A percentile compares a stretch with the other conserved stretches of the same genome.
Evolutionary conservation across 2,329 filamentous ascomycete species (phyloP).

Genomic region (Chaetomiaceae sp.): DNA sequence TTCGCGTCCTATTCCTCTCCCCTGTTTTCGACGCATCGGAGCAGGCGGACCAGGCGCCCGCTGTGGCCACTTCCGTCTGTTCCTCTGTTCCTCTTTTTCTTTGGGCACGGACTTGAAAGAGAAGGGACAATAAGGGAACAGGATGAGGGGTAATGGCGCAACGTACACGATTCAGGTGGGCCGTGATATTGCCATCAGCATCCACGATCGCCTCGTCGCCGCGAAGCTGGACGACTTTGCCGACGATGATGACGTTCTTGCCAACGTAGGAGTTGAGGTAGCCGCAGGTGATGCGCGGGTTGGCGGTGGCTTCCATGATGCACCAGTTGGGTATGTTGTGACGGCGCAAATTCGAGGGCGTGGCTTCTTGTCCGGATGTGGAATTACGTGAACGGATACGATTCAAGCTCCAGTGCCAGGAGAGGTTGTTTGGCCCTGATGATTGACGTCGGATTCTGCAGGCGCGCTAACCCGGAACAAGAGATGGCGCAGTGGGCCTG

Average conservation of each 20-base stretch:
- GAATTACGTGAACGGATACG: too few species aligned
- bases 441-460: too few species aligned
- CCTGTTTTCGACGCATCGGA: too few species aligned
- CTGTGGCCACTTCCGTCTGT: not conserved
- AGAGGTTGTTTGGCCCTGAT: too few species aligned
- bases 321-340: too few species aligned
- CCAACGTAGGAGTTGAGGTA: constrained; percentile 72
- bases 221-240: constrained; percentile 74
- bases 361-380: too few species aligned
- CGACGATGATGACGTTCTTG: constrained; percentile 75
- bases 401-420: too few species aligned
- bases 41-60: too few species aligned
- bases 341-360: too few species aligned
- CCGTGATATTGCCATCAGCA: constrained; percentile 68
- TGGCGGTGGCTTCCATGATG: constrained; percentile 61
- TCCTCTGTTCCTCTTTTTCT: not conserved
- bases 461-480: too few species aligned
- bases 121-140: not conserved
- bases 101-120: not conserved
- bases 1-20: too few species aligned
- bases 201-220: constrained; percentile 78
- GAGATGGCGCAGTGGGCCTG: too few species aligned
- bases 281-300: constrained; percentile 75
- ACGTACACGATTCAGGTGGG: constrained; percentile 65
- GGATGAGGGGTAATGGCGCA: not conserved